These are phyloP conservation scores for Colletotrichum filicis DNA, from an alignment of 2,329 filamentous ascomycete species.

Conservation along the genomic window DNA sequence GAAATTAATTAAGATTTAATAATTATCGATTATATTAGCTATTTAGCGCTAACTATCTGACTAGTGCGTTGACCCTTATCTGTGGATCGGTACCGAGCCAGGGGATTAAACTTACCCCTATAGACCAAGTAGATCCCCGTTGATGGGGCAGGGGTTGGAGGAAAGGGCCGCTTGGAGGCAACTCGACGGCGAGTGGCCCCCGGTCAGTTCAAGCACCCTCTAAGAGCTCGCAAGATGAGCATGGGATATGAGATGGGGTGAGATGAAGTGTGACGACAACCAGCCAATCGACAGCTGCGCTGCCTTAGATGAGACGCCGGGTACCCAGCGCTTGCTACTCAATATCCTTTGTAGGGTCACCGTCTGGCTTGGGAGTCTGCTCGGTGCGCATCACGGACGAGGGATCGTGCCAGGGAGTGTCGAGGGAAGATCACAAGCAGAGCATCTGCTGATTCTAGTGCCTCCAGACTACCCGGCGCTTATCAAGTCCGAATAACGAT, in stretches of 20 bases:
- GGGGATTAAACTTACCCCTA: no score
- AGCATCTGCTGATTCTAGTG: slow-evolving; percentile 3
- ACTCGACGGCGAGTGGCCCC: slow-evolving; percentile 22
- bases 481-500: slow-evolving; percentile 26
- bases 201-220: slow-evolving; percentile 17
- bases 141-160: slow-evolving; percentile 20
- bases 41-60: no score
- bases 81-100: no score
- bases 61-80: no score
- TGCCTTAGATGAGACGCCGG: slow-evolving; percentile 33
- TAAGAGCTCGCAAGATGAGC: slow-evolving; percentile 27
- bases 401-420: slow-evolving; percentile 22
- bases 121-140: no score
- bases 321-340: slow-evolving; percentile 24
- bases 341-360: slow-evolving; percentile 10
- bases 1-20: no score
- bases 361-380: slow-evolving; percentile 19
- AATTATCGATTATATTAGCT: no score
- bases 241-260: slow-evolving; percentile 32
- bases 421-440: slow-evolving; percentile 18
- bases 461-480: slow-evolving; percentile 21
- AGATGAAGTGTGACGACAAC: slow-evolving; percentile 29
- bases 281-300: slow-evolving; percentile 23
- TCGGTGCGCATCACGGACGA: slow-evolving; percentile 27
- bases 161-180: slow-evolving; percentile 23